Base-by-base conservation (phyloP, 768 basidiomycete genomes). In the Pleurotus ostreatus region DNA sequence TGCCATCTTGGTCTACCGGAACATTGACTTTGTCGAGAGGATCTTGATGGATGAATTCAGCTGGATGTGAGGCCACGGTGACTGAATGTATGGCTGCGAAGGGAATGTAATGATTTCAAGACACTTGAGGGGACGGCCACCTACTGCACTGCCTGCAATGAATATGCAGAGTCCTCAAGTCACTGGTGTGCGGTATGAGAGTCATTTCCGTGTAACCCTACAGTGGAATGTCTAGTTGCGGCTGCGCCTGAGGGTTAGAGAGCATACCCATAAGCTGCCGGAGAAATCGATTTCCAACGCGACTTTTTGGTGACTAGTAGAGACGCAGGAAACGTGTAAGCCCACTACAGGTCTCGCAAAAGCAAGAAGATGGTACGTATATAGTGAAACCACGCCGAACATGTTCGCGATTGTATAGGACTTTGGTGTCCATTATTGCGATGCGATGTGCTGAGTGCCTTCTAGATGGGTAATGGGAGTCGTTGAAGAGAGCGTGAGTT, bases 131-230 rank as follows among this genome's bases (percentile, higher is more conserved):
- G 11, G 37, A 40, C 37, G 26, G 56, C 38, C 18, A 77, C 90
- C 55, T 74, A 92, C 92, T 79, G 72, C 89, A 93, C 74, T 95
- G 90, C 44, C 93, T 83, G 39, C 86, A 92, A 68, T 98, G 89
- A 18, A 99, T 82, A 69, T 92, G 85, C 37, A 99, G 78, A 1
- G 92, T 91, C 62, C 78, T 84, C 37, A 99, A 79, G 55, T 90
- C 87, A 52, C 81, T 82, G 65, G 78, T 88, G 39, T 82, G 86
- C 9, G 97, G 97, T 39, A 89, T 71, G 52, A 98, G 78, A 9
- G 92, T 93, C 62, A 99, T 84, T 72, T 96, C 93, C 9, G 94
- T 96, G 69, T 94, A 94, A 59, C 94, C 95, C 93, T 94, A 59
- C 22, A 47, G n/a, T 9, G 13, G 12, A 37, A 30, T 8, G 16